phyloP scores from a whole-genome alignment of 2,329 filamentous ascomycete genomes.

The Fusarium lateritium region DNA sequence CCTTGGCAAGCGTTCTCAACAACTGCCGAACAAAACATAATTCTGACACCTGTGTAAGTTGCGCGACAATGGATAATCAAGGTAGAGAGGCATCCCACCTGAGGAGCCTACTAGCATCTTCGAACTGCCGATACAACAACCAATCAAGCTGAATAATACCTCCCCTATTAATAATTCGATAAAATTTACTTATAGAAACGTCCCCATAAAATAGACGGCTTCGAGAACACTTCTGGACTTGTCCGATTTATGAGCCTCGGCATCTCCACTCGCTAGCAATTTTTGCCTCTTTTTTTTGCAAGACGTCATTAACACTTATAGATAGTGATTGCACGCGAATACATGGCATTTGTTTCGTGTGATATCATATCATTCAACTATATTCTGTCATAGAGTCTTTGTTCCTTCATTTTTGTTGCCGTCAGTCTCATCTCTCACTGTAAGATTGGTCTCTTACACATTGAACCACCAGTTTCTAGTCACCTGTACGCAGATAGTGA shows the following conservation, averaged over 20 bases:
- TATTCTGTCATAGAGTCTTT: neutral
- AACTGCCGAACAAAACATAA: too few species aligned
- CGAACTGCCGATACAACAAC: neutral
- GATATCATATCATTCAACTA: neutral
- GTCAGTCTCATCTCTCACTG: too few species aligned
- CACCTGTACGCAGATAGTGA: neutral
- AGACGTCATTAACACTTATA: slow-evolving; percentile 33
- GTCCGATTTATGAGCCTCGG: slow-evolving; percentile 10
- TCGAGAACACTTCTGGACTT: slow-evolving; percentile 7
- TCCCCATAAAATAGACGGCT: slow-evolving; percentile 3
- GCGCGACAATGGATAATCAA: too few species aligned
- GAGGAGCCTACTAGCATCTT: too few species aligned
- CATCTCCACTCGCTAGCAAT: slow-evolving; percentile 24
- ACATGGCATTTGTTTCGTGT: slow-evolving; percentile 2
- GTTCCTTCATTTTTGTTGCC: neutral
- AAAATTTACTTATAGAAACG: neutral
- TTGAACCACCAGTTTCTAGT: too few species aligned
- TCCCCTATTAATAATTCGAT: neutral
- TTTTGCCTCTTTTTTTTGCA: slow-evolving; percentile 11
- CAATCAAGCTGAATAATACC: neutral
- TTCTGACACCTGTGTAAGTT: too few species aligned
- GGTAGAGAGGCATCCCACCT: too few species aligned
- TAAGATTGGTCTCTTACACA: neutral
- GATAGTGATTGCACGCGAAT: neutral
- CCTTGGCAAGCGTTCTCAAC: too few species aligned